Percentiles rank a stretch among this genome's conserved stretches.
Conservation (phyloP, 1,284 basidiomycete species). For the Naganishia sp. region DNA sequence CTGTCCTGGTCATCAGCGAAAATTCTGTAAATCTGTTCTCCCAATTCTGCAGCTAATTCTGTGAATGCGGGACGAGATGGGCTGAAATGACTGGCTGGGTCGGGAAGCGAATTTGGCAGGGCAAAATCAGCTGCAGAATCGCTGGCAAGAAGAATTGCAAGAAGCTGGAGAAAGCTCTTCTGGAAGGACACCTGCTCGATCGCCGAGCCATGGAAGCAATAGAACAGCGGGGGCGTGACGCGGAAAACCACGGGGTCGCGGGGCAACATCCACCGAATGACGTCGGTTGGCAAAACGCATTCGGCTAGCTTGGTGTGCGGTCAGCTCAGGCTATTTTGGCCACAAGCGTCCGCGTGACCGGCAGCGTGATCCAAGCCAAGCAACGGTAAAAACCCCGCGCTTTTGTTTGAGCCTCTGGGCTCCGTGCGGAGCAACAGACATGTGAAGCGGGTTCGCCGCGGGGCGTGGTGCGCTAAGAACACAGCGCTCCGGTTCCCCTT, state of each 20-base stretch:
- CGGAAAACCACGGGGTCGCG: not conserved
- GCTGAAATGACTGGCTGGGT: too few species aligned
- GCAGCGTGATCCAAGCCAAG: not conserved
- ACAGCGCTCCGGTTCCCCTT: slow-evolving; percentile 12
- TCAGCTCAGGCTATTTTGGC: too few species aligned
- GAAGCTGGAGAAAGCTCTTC: too few species aligned
- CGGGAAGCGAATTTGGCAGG: too few species aligned
- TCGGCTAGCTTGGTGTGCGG: too few species aligned
- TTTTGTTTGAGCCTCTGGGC: not conserved
- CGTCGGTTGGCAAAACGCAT: not conserved
- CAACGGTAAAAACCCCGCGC: not conserved
- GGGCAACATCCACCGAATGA: slow-evolving; percentile 7
- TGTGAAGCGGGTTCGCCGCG: slow-evolving; percentile 7
- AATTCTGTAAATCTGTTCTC: too few species aligned
- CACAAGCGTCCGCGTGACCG: too few species aligned
- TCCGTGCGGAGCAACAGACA: not conserved
- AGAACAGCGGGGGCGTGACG: slow-evolving; percentile 1
- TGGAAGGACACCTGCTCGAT: not conserved
- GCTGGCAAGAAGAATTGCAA: too few species aligned
- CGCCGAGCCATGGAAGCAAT: slow-evolving; percentile 7
- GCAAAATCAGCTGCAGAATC: too few species aligned
- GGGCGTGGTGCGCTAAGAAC: slow-evolving; percentile 3
- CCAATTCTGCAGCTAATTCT: too few species aligned
- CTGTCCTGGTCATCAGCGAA: too few species aligned
- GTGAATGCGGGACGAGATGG: too few species aligned